Evolutionary conservation across 352 stramenopile species (phyloP), one percentile per base, ranked within the genome.

Genomic region (Phytophthora tentaculata): DNA sequence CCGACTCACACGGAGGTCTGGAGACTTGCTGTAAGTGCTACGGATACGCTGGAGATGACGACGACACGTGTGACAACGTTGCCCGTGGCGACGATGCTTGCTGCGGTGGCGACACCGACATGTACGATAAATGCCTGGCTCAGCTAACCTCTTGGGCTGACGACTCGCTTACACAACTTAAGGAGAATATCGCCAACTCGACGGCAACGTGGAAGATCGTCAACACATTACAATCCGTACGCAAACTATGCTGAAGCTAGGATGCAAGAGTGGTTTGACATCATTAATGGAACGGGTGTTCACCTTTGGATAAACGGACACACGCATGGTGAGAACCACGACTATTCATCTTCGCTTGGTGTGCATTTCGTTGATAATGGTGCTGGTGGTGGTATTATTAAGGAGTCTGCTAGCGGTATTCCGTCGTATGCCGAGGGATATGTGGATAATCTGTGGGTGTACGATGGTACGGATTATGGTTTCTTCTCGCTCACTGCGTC

Each of bases 331-430:
- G 79, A 88, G 35, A 90, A 90, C 69, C 81, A 90, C 67, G 83
- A 91, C 56, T 79, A 85, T 48, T 74, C 73, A 32, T 81, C 74
- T 24, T 74, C 67, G 4, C 70, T 89, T n/a, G 73, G 73, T 17
- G 84, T 84, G 0, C 84, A 92, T 53, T 92, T 92, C 35, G 73
- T 92, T 2, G 84, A 91, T 58, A 92, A 92, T 26, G 84, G 84
- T 14, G 84, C 82, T 24, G 84, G 84, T 24, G 84, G 84, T 1
- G 84, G 84, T 64, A 92, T 92, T 62, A 79, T 89, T 65, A 90
- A 82, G 50, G 67, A 88, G 55, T 90, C 85, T 41, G 75, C 83
- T 5, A 86, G 80, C 47, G 83, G 80, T 41, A 90, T 91, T 39
- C 81, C 83, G 0, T 76, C 69, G 3, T 86, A 88, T 62, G 82